Evolutionary conservation across 169 alveolate genomes (phyloP), one percentile per base, ranked within the genome.

Genomic region (Eimeria falciformis): DNA sequence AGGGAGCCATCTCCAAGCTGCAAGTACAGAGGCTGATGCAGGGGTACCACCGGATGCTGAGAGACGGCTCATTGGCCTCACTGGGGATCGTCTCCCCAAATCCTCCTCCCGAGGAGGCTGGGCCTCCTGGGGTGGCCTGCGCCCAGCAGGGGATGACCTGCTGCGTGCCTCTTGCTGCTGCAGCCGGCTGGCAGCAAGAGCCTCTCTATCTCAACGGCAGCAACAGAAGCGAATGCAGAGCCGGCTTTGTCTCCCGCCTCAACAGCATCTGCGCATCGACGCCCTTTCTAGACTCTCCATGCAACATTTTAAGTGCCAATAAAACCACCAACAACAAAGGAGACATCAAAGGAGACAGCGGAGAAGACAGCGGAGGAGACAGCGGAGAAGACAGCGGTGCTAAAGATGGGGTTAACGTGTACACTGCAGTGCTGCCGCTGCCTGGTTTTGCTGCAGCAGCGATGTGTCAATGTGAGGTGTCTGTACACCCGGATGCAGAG

Each of bases 61-160:
- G 43, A 58, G 79, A 43, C 3, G 90, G 90, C 0, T 33, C 77
- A 17, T 78, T 82, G 0, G 78, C 78, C 23, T 33, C 90, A n/a
- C 40, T 82, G 23, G 90, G 90, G 27, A 40, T 82, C 11, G 43
- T 27, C 33, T 25, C 89, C 53, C 14, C 27, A 9, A 46, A 46
- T 17, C 69, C 65, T 23, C 79, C 78, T 6, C 78, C 79, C 17
- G 62, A 82, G 23, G 50, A 58, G 23, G 14, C 43, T 53, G 90
- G 90, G 40, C 23, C 37, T 17, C 90, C 90, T 2, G 37, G 65
- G 5, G 78, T 58, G 21, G 18, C 53, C 23, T 82, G 90, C 33
- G 65, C 23, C 46, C 62, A 58, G 47, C 62, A 82, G 33, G 90
- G 90, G 27, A 82, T 82, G 90, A 82, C 90, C 3, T 82, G 90